Conservation (phyloP, 352 stramenopile genomes). For the Pilasporangium apinafurcum region DNA sequence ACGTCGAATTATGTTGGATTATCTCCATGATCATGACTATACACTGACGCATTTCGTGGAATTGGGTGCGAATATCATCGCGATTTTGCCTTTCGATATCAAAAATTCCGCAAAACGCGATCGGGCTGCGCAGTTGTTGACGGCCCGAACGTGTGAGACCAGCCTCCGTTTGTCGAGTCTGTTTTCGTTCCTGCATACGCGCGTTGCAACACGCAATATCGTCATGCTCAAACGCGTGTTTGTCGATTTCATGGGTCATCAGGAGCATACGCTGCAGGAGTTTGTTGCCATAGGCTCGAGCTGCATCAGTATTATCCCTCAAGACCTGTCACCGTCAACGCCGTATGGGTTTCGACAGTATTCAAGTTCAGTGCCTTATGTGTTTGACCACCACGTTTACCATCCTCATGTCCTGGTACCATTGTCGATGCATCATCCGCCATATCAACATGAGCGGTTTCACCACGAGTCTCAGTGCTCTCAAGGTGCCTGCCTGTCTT, state of each 20-base stretch:
- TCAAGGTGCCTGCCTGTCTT: too few relatives aligned
- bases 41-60: conserved; percentile 33
- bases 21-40: conserved; percentile 36
- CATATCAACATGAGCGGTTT: too few relatives aligned
- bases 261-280: conserved; percentile 12
- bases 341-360: too few relatives aligned
- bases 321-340: conserved; percentile 13
- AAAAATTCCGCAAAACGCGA: background rate
- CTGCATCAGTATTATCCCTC: conserved; percentile 35
- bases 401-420: too few relatives aligned
- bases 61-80: conserved; percentile 24
- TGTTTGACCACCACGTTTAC: too few relatives aligned
- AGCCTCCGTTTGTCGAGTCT: too few relatives aligned
- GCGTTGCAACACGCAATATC: conserved; percentile 33
- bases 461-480: too few relatives aligned
- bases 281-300: conserved; percentile 17
- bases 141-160: conserved; percentile 10
- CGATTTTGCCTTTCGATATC: conserved; percentile 25
- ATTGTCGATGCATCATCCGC: too few relatives aligned
- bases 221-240: conserved; percentile 30
- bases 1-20: conserved; percentile 49
- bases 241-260: conserved; percentile 17
- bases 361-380: too few relatives aligned
- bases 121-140: conserved; percentile 13
- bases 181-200: conserved; percentile 29